Conservation (phyloP, 345 rosid species). For the Hypericum perforatum region DNA sequence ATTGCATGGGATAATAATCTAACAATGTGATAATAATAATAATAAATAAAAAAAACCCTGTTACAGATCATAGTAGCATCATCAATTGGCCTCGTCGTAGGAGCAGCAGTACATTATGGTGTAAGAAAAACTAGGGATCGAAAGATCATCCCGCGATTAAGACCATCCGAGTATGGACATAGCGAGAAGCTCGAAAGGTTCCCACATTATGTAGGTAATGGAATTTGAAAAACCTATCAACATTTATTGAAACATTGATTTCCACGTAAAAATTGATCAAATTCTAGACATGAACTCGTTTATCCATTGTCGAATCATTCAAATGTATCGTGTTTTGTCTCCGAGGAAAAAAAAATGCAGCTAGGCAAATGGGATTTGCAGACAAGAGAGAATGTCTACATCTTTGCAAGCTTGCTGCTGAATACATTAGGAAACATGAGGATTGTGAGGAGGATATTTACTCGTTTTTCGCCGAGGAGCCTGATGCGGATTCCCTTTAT, state of each 20-base stretch:
- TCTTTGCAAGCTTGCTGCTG: constrained; percentile 56
- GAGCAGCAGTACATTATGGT: constrained; percentile 13
- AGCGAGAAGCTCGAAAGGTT: constrained; percentile 56
- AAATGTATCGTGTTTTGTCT: not conserved
- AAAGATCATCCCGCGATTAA: constrained; percentile 31
- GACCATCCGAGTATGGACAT: constrained; percentile 47
- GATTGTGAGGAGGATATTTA: constrained; percentile 48
- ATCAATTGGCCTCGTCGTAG: constrained; percentile 18
- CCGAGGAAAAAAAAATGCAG: constrained; percentile 22
- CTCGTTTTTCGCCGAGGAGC: constrained; percentile 38
- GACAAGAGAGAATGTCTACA: constrained; percentile 61
- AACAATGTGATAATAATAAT: too few relatives aligned
- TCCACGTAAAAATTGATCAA: not conserved
- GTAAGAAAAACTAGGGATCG: constrained; percentile 13
- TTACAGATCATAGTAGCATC: constrained; percentile 22
- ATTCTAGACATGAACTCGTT: not conserved
- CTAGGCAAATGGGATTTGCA: constrained; percentile 69
- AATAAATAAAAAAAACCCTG: constrained; percentile 7
- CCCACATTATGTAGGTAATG: constrained; percentile 65
- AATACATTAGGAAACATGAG: constrained; percentile 41
- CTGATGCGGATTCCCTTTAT: constrained; percentile 45
- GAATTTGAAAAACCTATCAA: not conserved
- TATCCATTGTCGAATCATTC: not conserved
- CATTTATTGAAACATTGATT: not conserved
- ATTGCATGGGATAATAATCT: too few relatives aligned